phyloP scores from a whole-genome alignment of 2,329 filamentous ascomycete genomes.

The Apiospora arundinis region DNA sequence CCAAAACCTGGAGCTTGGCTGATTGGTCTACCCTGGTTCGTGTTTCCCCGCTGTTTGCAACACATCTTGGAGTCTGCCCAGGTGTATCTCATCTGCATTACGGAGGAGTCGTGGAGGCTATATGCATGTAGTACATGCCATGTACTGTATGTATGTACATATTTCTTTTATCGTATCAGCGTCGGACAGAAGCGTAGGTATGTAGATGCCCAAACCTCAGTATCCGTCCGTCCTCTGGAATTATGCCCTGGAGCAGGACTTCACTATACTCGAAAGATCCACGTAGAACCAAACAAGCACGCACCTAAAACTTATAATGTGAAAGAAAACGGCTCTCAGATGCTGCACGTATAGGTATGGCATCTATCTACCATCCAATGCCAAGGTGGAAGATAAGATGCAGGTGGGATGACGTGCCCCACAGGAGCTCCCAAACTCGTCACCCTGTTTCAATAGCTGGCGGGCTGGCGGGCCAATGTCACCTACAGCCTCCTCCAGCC shows the following conservation, averaged over 20 bases:
- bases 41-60: background rate
- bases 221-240: too few species aligned
- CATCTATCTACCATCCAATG: too few species aligned
- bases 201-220: too few species aligned
- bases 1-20: background rate
- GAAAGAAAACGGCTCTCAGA: too few species aligned
- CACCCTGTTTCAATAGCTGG: constrained; percentile 1
- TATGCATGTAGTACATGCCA: too few species aligned
- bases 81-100: background rate
- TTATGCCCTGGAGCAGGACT: background rate
- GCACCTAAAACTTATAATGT: too few species aligned
- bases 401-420: constrained; percentile 3
- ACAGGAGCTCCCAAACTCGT: constrained; percentile 15
- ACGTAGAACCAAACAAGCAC: background rate
- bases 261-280: background rate
- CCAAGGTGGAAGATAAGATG: background rate
- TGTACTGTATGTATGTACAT: too few species aligned
- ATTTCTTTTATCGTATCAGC: too few species aligned
- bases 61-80: background rate
- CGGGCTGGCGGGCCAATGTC: background rate
- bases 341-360: too few species aligned
- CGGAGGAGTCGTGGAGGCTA: too few species aligned
- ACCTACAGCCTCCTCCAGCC: constrained; percentile 10
- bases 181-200: too few species aligned
- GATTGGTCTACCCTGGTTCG: background rate